phyloP scores from a whole-genome alignment of 2,329 filamentous ascomycete genomes.

The Whalleya microplaca region DNA sequence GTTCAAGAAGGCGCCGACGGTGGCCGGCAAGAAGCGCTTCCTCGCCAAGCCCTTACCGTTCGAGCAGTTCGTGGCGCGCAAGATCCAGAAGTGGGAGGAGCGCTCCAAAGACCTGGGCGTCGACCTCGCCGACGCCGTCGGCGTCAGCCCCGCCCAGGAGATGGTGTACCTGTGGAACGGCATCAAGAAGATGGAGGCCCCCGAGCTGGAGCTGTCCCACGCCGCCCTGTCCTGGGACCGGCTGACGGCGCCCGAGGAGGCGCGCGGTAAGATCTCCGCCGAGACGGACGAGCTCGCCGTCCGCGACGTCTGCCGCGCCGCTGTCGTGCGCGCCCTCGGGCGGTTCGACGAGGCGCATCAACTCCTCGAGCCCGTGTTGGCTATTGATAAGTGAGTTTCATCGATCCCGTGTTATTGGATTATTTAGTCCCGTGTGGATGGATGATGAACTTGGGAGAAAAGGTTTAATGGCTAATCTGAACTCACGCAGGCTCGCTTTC shows the following conservation, averaged over 20 bases:
- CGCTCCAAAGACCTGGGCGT: slow-evolving; percentile 69
- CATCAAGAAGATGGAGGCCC: slow-evolving; percentile 73
- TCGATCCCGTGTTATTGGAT: too few species aligned
- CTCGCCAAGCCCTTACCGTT: slow-evolving; percentile 90
- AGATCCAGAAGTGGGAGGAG: slow-evolving; percentile 86
- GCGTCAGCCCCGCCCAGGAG: slow-evolving; percentile 80
- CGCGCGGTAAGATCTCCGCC: slow-evolving; percentile 50
- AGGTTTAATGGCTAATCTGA: neutral
- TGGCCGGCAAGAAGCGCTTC: slow-evolving; percentile 85
- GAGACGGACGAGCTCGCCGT: slow-evolving; percentile 66
- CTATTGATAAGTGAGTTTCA: slow-evolving; percentile 60
- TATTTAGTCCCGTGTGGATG: too few species aligned
- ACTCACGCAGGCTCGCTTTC: slow-evolving; percentile 50
- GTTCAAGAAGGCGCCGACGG: slow-evolving; percentile 70
- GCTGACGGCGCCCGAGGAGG: slow-evolving; percentile 53
- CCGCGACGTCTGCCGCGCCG: slow-evolving; percentile 66
- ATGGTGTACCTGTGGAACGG: slow-evolving; percentile 97
- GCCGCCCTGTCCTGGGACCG: slow-evolving; percentile 67
- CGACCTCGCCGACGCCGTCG: slow-evolving; percentile 78
- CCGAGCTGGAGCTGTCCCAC: slow-evolving; percentile 67
- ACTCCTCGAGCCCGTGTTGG: slow-evolving; percentile 67
- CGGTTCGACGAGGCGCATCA: slow-evolving; percentile 66
- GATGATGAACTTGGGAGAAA: too few species aligned
- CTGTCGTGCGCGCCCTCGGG: slow-evolving; percentile 66
- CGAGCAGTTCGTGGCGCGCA: slow-evolving; percentile 81